phyloP scores from a whole-genome alignment of 202 grass and related monocot genomes.

The Elaeis oleifera region DNA sequence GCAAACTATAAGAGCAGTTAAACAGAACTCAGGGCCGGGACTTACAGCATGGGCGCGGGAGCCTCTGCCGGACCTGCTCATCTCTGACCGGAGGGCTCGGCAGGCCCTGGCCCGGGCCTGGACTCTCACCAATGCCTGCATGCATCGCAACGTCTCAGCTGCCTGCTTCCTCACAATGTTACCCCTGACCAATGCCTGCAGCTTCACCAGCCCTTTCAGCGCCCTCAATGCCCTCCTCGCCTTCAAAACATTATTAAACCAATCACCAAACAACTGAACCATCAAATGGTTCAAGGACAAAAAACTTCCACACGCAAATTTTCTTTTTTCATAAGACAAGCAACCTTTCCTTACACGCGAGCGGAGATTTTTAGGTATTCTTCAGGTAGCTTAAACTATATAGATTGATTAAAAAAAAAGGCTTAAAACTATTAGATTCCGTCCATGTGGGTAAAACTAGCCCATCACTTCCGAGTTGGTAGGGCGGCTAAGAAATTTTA shows the following conservation, averaged over 20 bases:
- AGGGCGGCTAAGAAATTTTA: no score
- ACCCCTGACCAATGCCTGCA: conserved; percentile 87
- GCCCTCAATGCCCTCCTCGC: conserved; percentile 91
- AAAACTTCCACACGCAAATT: no score
- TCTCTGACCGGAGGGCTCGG: conserved; percentile 45
- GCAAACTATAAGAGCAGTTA: no score
- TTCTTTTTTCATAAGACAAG: no score
- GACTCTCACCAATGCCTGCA: conserved; percentile 82
- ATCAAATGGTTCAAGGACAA: not conserved
- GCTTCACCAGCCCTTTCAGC: conserved; percentile 75
- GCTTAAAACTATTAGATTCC: no score
- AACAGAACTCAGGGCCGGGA: no score
- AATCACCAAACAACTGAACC: not conserved
- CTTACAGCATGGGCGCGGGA: conserved; percentile 19
- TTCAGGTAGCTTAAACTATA: not conserved
- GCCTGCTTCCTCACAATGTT: conserved; percentile 92
- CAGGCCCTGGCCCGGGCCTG: conserved; percentile 64
- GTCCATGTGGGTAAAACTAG: no score
- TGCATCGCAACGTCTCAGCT: conserved; percentile 93
- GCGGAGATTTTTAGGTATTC: no score
- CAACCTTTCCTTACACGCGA: no score
- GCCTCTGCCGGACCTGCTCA: conserved; percentile 1
- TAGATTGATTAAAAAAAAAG: not conserved
- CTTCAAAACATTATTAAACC: conserved; percentile 31
- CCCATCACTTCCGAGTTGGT: no score